phyloP scores from a whole-genome alignment of 2,329 filamentous ascomycete genomes.

The Amylocarpus encephaloides region DNA sequence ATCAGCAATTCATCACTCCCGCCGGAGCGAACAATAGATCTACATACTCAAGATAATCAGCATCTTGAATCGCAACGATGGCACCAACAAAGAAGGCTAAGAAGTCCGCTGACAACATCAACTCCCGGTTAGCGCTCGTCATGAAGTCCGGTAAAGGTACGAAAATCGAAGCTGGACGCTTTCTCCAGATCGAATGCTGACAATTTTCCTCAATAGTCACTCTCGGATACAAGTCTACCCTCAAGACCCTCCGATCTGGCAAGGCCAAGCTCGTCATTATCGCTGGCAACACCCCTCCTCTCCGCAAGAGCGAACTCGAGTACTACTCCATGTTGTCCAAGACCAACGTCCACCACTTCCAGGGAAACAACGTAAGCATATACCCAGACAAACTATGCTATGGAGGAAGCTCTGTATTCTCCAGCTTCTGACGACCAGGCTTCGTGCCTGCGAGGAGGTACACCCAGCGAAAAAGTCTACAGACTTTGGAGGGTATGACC shows the following conservation, averaged over 20 bases:
- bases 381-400: conserved; percentile 24
- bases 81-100: conserved; percentile 59
- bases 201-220: conserved; percentile 51
- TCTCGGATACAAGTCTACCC: conserved; percentile 81
- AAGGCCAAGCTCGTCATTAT: conserved; percentile 99
- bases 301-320: conserved; percentile 96
- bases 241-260: conserved; percentile 86
- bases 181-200: conserved; percentile 2
- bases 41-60: conserved; percentile 21
- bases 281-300: conserved; percentile 90
- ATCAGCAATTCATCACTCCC: conserved; percentile 3
- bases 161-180: conserved; percentile 5
- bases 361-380: conserved; percentile 91
- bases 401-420: conserved; percentile 11
- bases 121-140: conserved; percentile 55
- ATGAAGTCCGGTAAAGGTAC: conserved; percentile 59
- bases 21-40: conserved; percentile 34
- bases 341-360: conserved; percentile 96
- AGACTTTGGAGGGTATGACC: conserved; percentile 78
- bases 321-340: conserved; percentile 92
- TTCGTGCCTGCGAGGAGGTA: conserved; percentile 35
- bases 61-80: conserved; percentile 38
- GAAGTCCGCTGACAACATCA: conserved; percentile 77
- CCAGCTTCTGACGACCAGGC: conserved; percentile 18
- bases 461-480: conserved; percentile 88